Evolutionary conservation across 169 alveolate species (phyloP).

Genomic region (Eimeria sp.): DNA sequence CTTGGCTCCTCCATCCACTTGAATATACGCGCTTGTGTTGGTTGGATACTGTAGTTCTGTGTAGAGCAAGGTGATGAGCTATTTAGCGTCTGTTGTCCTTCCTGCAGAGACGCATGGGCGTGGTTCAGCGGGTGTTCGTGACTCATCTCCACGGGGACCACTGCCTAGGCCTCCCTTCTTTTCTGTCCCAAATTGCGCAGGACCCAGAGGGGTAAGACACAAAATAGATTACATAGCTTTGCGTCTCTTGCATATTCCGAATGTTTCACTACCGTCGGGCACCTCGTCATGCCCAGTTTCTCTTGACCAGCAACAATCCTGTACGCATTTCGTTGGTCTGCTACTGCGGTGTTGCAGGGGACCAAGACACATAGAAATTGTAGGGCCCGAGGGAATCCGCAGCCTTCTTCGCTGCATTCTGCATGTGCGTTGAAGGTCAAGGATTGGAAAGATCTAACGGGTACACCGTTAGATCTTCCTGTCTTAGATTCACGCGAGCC

Average conservation of each 20-base stretch:
- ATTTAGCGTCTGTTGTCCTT: background rate
- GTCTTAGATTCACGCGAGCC: background rate
- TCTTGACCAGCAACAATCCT: background rate
- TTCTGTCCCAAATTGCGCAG: constrained; percentile 85
- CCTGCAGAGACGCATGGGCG: constrained; percentile 79
- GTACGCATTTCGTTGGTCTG: too few species aligned
- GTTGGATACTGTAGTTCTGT: background rate
- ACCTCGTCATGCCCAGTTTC: background rate
- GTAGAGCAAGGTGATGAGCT: background rate
- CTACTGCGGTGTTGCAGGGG: constrained; percentile 65
- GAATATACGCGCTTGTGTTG: background rate
- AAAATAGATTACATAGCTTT: background rate
- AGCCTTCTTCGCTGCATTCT: constrained; percentile 78
- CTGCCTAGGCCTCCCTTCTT: constrained; percentile 90
- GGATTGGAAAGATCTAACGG: too few species aligned
- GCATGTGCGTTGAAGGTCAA: constrained; percentile 70
- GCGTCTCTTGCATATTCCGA: background rate
- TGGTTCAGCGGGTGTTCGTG: constrained; percentile 86
- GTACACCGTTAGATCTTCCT: background rate
- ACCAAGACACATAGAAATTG: constrained; percentile 84
- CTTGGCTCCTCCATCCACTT: background rate
- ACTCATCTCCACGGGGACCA: constrained; percentile 94
- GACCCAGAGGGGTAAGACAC: constrained; percentile 25
- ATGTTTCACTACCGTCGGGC: background rate
- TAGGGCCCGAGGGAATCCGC: constrained; percentile 91